phyloP scores from a whole-genome alignment of 768 basidiomycete species.

The Aureoboletus auriporus region DNA sequence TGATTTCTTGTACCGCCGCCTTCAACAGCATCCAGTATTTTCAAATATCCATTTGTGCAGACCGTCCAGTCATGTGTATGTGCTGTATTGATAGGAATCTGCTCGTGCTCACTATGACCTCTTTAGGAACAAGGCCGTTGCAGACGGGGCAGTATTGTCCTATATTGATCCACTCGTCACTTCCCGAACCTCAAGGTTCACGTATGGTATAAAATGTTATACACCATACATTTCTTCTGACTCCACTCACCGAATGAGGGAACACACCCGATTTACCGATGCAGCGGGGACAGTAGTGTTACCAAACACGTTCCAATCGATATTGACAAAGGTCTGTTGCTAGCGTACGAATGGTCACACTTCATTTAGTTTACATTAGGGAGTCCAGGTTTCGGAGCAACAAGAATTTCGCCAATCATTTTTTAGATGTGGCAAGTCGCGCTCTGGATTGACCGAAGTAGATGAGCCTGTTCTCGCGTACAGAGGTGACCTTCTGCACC shows the following conservation, averaged over 20 bases:
- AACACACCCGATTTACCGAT: conserved; percentile 12
- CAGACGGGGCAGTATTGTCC: neutral
- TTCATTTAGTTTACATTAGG: neutral
- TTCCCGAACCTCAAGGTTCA: conserved; percentile 39
- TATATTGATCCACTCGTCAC: conserved; percentile 25
- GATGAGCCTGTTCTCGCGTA: conserved; percentile 13
- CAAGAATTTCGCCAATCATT: conserved; percentile 18
- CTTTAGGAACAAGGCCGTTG: neutral
- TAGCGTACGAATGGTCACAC: too few relatives aligned
- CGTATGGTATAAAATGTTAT: conserved; percentile 34
- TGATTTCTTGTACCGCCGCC: conserved; percentile 39
- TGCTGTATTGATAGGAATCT: neutral
- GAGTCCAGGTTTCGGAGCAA: conserved; percentile 16
- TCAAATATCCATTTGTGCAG: conserved; percentile 39
- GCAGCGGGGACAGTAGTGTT: conserved; percentile 28
- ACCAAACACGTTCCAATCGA: conserved; percentile 33
- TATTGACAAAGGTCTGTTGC: conserved; percentile 30
- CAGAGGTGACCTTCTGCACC: conserved; percentile 6
- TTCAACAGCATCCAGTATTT: conserved; percentile 23
- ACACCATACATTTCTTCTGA: conserved; percentile 24
- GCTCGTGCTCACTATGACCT: neutral
- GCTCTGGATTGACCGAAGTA: neutral
- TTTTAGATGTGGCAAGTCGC: neutral
- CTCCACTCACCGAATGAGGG: conserved; percentile 35
- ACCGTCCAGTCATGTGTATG: conserved; percentile 48